These are phyloP conservation scores for Erodium maritimum DNA, from an alignment of 345 rosid species.

Conservation along the genomic window DNA sequence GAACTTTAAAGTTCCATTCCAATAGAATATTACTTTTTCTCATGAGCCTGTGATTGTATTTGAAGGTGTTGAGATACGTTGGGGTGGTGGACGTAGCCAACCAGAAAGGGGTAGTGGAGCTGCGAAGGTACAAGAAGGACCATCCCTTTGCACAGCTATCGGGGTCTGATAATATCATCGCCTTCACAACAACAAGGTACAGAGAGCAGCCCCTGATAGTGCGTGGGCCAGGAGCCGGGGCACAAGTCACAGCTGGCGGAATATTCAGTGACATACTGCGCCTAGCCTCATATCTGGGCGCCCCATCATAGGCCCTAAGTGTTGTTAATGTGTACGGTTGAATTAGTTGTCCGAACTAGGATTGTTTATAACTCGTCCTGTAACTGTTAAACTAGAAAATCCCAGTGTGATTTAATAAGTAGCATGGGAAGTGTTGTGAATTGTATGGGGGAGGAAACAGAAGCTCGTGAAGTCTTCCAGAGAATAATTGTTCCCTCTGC, in stretches of 20 bases:
- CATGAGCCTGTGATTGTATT: neutral
- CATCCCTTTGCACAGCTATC: constrained; percentile 90
- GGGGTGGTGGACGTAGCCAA: constrained; percentile 74
- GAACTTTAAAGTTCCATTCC: neutral
- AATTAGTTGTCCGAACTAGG: neutral
- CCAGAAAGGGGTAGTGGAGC: constrained; percentile 55
- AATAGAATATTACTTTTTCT: neutral
- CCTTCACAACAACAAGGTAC: constrained; percentile 85
- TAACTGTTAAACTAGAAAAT: too few species aligned
- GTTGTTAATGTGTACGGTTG: neutral
- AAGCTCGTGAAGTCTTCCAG: too few species aligned
- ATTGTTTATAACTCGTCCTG: neutral
- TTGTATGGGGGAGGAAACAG: too few species aligned
- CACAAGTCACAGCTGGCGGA: constrained; percentile 97
- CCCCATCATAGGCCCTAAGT: constrained; percentile 49
- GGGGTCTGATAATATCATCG: constrained; percentile 90
- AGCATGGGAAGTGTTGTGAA: neutral
- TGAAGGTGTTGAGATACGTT: constrained; percentile 80
- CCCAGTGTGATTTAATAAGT: neutral
- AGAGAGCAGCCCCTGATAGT: constrained; percentile 85
- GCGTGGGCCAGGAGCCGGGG: constrained; percentile 98
- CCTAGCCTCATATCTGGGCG: constrained; percentile 88
- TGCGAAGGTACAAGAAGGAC: constrained; percentile 63
- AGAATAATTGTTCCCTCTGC: too few species aligned
- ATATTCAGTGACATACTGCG: constrained; percentile 80